A percentile compares a stretch with the other conserved stretches of the same genome.
Evolutionary conservation across 2,329 filamentous ascomycete species (phyloP).

Genomic region (Fusarium solani-melongenae): DNA sequence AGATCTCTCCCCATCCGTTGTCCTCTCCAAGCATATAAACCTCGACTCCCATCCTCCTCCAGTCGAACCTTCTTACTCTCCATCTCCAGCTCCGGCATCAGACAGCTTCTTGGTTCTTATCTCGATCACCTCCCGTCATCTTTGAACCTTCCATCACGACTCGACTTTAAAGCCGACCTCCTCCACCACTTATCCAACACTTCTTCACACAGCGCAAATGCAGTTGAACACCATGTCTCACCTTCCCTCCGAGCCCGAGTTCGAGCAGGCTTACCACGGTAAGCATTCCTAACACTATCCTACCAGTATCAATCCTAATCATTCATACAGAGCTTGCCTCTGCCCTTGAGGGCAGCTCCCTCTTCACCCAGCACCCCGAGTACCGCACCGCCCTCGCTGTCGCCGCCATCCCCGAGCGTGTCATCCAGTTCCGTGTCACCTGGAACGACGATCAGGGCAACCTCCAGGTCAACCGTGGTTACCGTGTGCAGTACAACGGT

Average conservation of each 20-base stretch:
- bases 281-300: conserved; percentile 46
- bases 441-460: conserved; percentile 96
- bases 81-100: background rate
- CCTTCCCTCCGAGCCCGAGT: conserved; percentile 91
- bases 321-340: conserved; percentile 81
- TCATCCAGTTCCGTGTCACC: conserved; percentile 96
- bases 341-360: conserved; percentile 91
- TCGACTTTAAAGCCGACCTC: conserved; percentile 14
- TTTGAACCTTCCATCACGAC: background rate
- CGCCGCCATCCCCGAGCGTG: conserved; percentile 89
- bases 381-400: conserved; percentile 92
- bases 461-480: conserved; percentile 92
- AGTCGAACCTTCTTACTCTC: background rate
- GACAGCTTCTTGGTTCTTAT: conserved; percentile 15
- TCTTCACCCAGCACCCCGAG: conserved; percentile 95
- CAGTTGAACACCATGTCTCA: conserved; percentile 74
- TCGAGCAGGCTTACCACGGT: conserved; percentile 98
- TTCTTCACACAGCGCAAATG: conserved; percentile 27
- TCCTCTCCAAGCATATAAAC: conserved; percentile 33
- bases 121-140: background rate
- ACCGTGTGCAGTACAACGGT: conserved; percentile 98
- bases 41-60: conserved; percentile 24
- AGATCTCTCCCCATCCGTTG: conserved; percentile 18
- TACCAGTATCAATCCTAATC: conserved; percentile 11
- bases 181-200: conserved; percentile 7